Percentiles rank a stretch among this genome's conserved stretches.
These are phyloP conservation scores for Yarrowia sp. DNA, from an alignment of 805 yeast genomes.

Conservation along the genomic window DNA sequence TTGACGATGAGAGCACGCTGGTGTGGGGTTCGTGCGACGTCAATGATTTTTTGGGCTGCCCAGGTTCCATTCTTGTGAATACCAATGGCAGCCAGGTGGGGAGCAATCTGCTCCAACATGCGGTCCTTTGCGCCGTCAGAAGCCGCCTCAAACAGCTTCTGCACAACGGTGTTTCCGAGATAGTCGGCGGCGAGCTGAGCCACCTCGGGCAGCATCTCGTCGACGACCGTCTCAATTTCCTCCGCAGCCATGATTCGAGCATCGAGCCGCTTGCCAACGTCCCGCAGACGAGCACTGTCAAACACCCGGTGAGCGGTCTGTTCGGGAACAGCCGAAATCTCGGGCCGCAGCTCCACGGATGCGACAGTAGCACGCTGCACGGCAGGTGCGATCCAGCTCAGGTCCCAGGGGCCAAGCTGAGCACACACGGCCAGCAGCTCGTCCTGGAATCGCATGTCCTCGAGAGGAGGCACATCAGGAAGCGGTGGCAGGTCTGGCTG, in stretches of 20 bases:
- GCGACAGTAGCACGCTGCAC: neutral
- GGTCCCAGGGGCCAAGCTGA: constrained; percentile 12
- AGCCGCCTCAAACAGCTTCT: constrained; percentile 75
- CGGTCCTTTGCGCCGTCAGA: constrained; percentile 70
- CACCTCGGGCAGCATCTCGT: constrained; percentile 81
- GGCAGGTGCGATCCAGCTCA: constrained; percentile 13
- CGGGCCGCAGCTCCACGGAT: constrained; percentile 33
- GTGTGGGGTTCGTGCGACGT: constrained; percentile 53
- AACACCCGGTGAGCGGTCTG: constrained; percentile 66
- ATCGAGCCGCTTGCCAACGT: constrained; percentile 73
- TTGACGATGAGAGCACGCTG: constrained; percentile 61
- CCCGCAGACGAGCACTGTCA: constrained; percentile 86
- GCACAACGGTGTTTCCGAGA: constrained; percentile 93
- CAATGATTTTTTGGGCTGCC: constrained; percentile 97
- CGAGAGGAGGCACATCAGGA: constrained; percentile 13
- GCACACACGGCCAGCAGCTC: constrained; percentile 5
- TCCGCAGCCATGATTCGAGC: constrained; percentile 49
- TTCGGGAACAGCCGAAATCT: constrained; percentile 64
- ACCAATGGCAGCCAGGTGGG: constrained; percentile 84
- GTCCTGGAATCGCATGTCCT: constrained; percentile 9
- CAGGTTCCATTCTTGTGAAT: constrained; percentile 98
- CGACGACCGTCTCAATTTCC: constrained; percentile 77
- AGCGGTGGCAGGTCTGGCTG: constrained; percentile 3
- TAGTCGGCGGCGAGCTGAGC: constrained; percentile 92
- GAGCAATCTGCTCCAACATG: constrained; percentile 75